Evolutionary conservation across 31 red algal species (phyloP).

Genomic region (Bonnemaisonia californica): DNA sequence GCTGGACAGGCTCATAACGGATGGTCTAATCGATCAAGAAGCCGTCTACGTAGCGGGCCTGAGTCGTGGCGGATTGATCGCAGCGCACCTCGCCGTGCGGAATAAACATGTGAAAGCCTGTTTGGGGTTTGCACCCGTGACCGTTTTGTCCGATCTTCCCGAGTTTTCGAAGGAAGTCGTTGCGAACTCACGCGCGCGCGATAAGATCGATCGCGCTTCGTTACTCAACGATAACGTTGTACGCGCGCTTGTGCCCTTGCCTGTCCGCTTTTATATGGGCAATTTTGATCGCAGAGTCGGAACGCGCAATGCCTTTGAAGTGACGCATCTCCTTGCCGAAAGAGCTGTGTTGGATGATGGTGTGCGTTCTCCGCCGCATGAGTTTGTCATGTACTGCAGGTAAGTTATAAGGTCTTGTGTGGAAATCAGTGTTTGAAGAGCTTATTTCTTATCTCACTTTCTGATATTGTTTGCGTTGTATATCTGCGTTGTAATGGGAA

Average conservation of each 20-base stretch:
- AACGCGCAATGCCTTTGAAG: constrained; percentile 66
- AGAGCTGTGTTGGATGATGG: constrained; percentile 31
- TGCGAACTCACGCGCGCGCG: not conserved
- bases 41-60: constrained; percentile 50
- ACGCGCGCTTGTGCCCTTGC: constrained; percentile 20
- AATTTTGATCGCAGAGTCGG: constrained; percentile 65
- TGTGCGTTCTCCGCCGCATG: constrained; percentile 62
- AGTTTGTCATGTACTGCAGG: constrained; percentile 79
- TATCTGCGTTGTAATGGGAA: not conserved
- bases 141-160: constrained; percentile 41
- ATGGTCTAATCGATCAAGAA: constrained; percentile 8
- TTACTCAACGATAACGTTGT: constrained; percentile 41
- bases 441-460: no score
- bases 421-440: no score
- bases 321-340: constrained; percentile 55
- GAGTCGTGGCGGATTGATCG: constrained; percentile 69
- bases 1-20: constrained; percentile 36
- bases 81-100: constrained; percentile 29
- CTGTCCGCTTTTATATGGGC: constrained; percentile 69
- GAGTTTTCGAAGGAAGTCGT: constrained; percentile 41
- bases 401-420: no score
- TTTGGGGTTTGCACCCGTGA: constrained; percentile 69
- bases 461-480: constrained; percentile 3
- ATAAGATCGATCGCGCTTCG: constrained; percentile 29
- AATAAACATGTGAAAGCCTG: constrained; percentile 31